Base-by-base conservation (phyloP, 805 yeast species). In the Nakazawaea anatomiae region DNA sequence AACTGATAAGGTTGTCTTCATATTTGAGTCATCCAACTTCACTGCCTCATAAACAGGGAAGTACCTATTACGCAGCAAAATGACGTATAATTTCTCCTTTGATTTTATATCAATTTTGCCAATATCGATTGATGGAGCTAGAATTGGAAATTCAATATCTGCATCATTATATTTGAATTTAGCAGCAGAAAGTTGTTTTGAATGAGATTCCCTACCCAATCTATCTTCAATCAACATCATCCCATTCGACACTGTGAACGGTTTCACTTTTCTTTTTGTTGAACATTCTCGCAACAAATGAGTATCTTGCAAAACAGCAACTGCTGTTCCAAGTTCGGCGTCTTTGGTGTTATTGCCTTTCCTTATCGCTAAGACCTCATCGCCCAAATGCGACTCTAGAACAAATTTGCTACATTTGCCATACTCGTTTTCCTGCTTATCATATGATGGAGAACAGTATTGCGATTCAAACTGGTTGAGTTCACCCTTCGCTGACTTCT, bases 261-360 rank as follows among this genome's bases (percentile, higher is more conserved):
- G 32, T 11, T 40, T 40, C 7, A 27, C n/a, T 31, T 31, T 40
- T 10, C 31, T 28, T 27, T 14, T 40, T 25, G 32, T 4, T n/a
- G 30, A 14, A 40, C 7, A 40, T 14, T 28, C 10, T 4, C 27
- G 31, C 31, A 40, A 9, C 11, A 40, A 5, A 10, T 18, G 4
- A 27, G 43, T 29, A n/a, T 40, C 27, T 25, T 28, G 6, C 31
- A 40, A 30, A 1, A 43, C 52, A 29, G 11, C 44, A 49, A 50
- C 44, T 4, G 52, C 52, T 10, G 52, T 43, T 10, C 52, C 31
- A 4, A 50, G 18, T 27, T 41, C 47, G 8, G 52, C 48, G 39
- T 44, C 52, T 32, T 39, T 50, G 25, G 31, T 9, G 31, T 28
- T 50, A 12, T 40, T 35, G 2, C 27, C 52, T 7, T 39, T 27